Conservation (phyloP, 345 rosid genomes). For the Rhodomyrtus tomentosa region DNA sequence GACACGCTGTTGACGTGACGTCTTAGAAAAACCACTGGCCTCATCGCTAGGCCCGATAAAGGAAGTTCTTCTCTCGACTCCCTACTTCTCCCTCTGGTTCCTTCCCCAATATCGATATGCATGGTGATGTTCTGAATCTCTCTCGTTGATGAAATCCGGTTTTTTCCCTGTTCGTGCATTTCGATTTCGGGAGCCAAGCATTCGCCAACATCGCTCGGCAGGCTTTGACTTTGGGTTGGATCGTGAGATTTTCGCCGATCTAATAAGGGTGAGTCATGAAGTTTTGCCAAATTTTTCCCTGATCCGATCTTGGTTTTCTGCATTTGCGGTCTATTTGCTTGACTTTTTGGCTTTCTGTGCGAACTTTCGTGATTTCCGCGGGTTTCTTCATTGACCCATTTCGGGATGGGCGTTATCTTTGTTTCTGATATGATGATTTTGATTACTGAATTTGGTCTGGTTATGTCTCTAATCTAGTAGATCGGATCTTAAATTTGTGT, state of each 20-base stretch:
- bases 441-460: background rate
- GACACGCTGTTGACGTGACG: background rate
- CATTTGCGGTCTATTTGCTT: background rate
- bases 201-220: background rate
- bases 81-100: background rate
- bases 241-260: background rate
- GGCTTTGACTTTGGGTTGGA: background rate
- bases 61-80: background rate
- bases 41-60: background rate
- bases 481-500: background rate
- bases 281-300: background rate
- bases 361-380: background rate
- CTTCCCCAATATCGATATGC: background rate
- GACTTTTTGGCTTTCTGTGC: background rate
- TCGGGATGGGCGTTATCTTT: background rate
- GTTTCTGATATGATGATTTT: background rate
- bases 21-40: background rate
- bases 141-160: background rate
- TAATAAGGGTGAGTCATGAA: background rate
- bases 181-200: background rate
- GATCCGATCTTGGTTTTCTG: background rate
- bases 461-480: background rate
- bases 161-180: background rate
- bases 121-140: background rate
- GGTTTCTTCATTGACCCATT: background rate